Base-by-base conservation (phyloP, 2,329 filamentous ascomycete species). In the Fusarium sp. region DNA sequence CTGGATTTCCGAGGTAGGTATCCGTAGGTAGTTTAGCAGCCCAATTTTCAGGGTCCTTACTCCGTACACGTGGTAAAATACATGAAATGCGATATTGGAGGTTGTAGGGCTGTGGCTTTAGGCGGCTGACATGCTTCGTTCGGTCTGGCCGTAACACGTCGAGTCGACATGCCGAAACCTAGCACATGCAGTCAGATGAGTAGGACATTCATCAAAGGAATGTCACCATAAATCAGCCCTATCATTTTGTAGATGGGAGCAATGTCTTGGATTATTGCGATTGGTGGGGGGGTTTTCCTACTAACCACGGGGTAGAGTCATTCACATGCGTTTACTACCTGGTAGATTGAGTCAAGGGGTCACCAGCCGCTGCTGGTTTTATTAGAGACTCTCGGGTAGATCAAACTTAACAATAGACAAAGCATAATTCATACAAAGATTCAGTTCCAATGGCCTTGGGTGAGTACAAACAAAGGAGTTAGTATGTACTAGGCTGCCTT, bases 101-200 rank as follows among this genome's bases (percentile, higher is more conserved):
- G 18, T 33, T 14, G 55, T 60, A 73, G 59, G 70, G 67, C 70
- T 73, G 70, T 71, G 70, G 55, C 54, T 71, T 37, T 58, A 33
- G 51, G 59, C 70, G 70, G 70, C 70, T 69, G 70, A 73, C 70
- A 73, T 71, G 66, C 67, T 52, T 73, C 71, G 71, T 49, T 73
- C 71, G 71, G 71, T 42, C 60, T 55, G 52, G 46, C 67, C 71
- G 71, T 73, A 19, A 63, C 42, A 54, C 48, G 48, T 63, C 19
- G 45, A 66, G 44, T 63, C 37, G 45, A 31, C 33, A 46, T 54
- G 31, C 39, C 37, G 37, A 60, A 25, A 33, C 49, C 39, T 38
- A 45, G 33, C 42, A 63, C 27, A 72, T 73, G 70, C 67, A 73
- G 70, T 73, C 71, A 73, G 67, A 73, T 73, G 70, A 72, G 56